phyloP scores from a whole-genome alignment of 495 filamentous ascomycete genomes.

The Hypoxylon lienhwacheense region DNA sequence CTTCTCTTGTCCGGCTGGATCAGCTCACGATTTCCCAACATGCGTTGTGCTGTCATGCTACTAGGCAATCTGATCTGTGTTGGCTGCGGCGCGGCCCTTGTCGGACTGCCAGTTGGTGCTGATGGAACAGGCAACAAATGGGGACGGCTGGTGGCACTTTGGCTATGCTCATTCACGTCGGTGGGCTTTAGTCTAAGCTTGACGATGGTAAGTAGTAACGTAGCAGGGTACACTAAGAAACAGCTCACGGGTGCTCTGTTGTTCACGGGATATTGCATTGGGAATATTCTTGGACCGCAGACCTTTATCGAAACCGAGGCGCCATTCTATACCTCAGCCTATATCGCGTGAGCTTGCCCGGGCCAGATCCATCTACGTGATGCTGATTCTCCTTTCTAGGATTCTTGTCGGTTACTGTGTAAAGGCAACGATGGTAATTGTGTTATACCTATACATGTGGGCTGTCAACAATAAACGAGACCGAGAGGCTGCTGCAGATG shows the following conservation, averaged over 20 bases:
- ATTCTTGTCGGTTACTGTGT: constrained; percentile 58
- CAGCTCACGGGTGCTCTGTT: constrained; percentile 54
- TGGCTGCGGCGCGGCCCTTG: constrained; percentile 41
- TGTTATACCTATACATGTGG: constrained; percentile 58
- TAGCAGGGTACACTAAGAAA: constrained; percentile 61
- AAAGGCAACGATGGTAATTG: constrained; percentile 51
- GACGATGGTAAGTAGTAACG: constrained; percentile 49
- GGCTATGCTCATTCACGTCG: constrained; percentile 43
- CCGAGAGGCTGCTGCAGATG: constrained; percentile 42
- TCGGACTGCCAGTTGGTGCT: constrained; percentile 31
- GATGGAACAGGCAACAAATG: constrained; percentile 52
- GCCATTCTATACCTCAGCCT: constrained; percentile 57
- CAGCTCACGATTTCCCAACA: constrained; percentile 44
- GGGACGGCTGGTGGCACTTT: constrained; percentile 56
- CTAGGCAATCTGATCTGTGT: constrained; percentile 47
- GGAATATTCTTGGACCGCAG: constrained; percentile 59
- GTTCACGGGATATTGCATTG: constrained; percentile 59
- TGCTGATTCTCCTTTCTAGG: constrained; percentile 13
- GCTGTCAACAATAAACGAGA: constrained; percentile 57
- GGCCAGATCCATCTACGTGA: neutral
- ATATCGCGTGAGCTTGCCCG: constrained; percentile 47
- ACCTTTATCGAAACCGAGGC: constrained; percentile 56
- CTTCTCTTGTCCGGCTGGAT: constrained; percentile 45
- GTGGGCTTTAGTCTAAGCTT: constrained; percentile 49
- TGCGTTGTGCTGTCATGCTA: constrained; percentile 46